Percentiles rank a stretch among this genome's conserved stretches.
Conservation (phyloP, 306 rosid species). For the Corylus avellana region DNA sequence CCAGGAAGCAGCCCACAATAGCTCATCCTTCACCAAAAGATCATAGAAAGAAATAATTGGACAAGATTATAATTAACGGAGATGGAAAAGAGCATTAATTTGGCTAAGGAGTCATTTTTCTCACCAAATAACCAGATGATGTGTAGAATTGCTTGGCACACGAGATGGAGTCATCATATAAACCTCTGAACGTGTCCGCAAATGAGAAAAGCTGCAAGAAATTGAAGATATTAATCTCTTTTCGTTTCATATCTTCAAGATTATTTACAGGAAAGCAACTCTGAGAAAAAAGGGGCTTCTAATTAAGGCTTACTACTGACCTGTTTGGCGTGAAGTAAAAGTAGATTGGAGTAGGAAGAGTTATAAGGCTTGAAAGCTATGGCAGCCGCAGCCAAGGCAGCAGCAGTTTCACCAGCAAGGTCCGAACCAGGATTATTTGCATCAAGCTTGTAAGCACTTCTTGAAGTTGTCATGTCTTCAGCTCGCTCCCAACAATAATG, state of each 20-base stretch:
- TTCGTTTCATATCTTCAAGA: not conserved
- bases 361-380: conserved; percentile 76
- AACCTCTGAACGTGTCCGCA: conserved; percentile 74
- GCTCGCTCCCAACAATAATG: conserved; percentile 91
- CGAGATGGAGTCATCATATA: conserved; percentile 60
- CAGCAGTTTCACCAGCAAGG: conserved; percentile 89
- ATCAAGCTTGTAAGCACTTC: conserved; percentile 70
- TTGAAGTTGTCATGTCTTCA: conserved; percentile 85
- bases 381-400: conserved; percentile 86
- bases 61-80: not conserved
- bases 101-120: not conserved
- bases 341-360: conserved; percentile 72
- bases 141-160: conserved; percentile 60
- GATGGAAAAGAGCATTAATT: not conserved
- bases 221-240: not conserved
- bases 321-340: conserved; percentile 75
- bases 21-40: conserved; percentile 61
- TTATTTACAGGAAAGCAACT: not conserved
- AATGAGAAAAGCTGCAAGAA: conserved; percentile 72
- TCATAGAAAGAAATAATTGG: not conserved
- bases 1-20: conserved; percentile 94
- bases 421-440: conserved; percentile 84
- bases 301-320: conserved; percentile 21
- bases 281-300: not conserved
- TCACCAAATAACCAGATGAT: conserved; percentile 81